These are phyloP conservation scores for Prunus padus DNA, from an alignment of 306 rosid genomes.

Conservation along the genomic window DNA sequence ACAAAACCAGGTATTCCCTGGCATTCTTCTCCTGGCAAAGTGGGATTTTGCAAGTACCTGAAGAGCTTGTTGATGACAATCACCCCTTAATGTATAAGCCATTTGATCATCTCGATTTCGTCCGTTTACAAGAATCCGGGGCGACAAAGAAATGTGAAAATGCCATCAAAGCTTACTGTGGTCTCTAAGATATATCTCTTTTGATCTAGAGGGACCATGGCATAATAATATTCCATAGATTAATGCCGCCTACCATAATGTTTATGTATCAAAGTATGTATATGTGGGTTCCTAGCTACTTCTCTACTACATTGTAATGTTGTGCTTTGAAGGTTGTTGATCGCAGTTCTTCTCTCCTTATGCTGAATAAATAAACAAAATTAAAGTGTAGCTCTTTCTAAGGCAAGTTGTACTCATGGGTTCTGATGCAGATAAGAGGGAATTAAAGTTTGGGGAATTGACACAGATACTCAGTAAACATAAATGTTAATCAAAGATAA, in stretches of 20 bases:
- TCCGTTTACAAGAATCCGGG: conserved; percentile 11
- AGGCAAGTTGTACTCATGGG: no score
- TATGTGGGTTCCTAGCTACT: not conserved
- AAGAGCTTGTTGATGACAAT: conserved; percentile 37
- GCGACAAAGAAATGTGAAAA: not conserved
- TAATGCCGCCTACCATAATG: not conserved
- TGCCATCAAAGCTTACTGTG: conserved; percentile 38
- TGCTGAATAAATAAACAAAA: not conserved
- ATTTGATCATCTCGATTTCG: conserved; percentile 30
- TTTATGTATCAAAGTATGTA: not conserved
- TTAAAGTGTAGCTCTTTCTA: no score
- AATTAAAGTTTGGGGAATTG: no score
- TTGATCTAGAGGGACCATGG: not conserved
- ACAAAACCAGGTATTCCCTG: conserved; percentile 22
- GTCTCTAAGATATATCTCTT: conserved; percentile 16
- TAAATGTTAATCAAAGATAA: no score
- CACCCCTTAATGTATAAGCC: conserved; percentile 34
- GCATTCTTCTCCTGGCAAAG: not conserved
- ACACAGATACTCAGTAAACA: no score
- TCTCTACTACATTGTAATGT: not conserved
- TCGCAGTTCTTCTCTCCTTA: not conserved
- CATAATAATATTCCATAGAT: not conserved
- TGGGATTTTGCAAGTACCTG: conserved; percentile 33
- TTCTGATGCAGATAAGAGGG: no score
- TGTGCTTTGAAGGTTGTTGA: not conserved